Conservation (phyloP, 257 asterid species). For the Solanum ossicruentum region DNA sequence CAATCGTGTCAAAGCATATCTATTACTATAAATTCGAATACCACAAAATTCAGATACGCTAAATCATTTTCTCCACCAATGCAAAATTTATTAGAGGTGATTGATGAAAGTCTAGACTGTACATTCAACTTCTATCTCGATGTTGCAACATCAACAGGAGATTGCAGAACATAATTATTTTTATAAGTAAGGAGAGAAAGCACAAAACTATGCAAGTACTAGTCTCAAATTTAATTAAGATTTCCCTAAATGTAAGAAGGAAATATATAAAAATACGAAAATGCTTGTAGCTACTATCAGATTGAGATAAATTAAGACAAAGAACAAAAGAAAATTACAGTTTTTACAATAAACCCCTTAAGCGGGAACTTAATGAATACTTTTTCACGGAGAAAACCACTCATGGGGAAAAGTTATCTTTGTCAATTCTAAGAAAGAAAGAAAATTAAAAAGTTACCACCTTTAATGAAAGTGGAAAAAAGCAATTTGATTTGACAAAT, state of each 20-base stretch:
- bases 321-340: neutral
- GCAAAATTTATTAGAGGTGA: neutral
- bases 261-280: neutral
- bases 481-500: neutral
- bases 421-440: neutral
- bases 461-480: neutral
- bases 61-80: neutral
- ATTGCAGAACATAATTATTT: neutral
- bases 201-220: neutral
- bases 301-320: neutral
- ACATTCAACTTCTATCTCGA: neutral
- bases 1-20: neutral
- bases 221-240: neutral
- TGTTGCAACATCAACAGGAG: neutral
- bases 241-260: neutral
- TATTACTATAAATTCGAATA: neutral
- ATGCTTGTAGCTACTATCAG: neutral
- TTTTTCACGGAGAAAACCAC: neutral
- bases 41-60: neutral
- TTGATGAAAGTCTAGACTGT: neutral
- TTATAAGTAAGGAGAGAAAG: neutral
- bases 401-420: neutral
- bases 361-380: too few species aligned
- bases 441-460: neutral
- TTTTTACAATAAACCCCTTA: neutral